Evolutionary conservation across 495 filamentous ascomycete genomes (phyloP), one percentile per base, ranked within the genome.

Genomic region (Penicillium salamii): DNA sequence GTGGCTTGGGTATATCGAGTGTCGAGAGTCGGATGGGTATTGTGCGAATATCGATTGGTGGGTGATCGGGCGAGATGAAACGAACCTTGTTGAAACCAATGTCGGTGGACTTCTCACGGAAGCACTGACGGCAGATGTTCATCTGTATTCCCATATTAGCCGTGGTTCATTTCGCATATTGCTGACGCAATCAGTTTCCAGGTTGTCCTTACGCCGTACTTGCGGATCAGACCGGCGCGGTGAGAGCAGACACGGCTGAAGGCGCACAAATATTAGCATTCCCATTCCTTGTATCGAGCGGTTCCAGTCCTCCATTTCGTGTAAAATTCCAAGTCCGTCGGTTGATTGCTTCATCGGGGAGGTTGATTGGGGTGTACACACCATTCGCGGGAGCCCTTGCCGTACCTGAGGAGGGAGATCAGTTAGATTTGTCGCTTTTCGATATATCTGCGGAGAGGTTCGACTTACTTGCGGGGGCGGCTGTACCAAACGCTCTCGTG

Each of bases 401-500:
- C 92, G 81, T 65, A 76, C 62, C 69, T 76, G 20, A 37, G n/a
- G 42, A 21, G 55, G 55, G 32, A 31, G 52, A 29, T 13, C 45
- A 51, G 52, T 50, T 35, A 46, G 37, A 36, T 15, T 60, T 58
- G n/a, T 46, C 42, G 39, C 24, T 20, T 50, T 50, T 50, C 23
- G 24, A 47, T 32, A 40, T 33, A 13, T 14, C 13, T 24, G 36
- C 33, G 36, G 45, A 33, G 41, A 31, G 42, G 14, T 39, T 57
- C 31, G 57, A 60, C 71, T 68, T 92, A 96, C 70, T 74, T 87
- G 76, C 92, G 88, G 59, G 93, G 93, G 70, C 93, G 90, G 71
- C 90, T 95, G 86, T 92, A 95, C 93, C 93, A 98, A 78, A 98
- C 91, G 60, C 86, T 89, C 80, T 97, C 93, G 90, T 98, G 91